These are phyloP conservation scores for Pythium phragmitis DNA, from an alignment of 352 stramenopile species.

Conservation along the genomic window DNA sequence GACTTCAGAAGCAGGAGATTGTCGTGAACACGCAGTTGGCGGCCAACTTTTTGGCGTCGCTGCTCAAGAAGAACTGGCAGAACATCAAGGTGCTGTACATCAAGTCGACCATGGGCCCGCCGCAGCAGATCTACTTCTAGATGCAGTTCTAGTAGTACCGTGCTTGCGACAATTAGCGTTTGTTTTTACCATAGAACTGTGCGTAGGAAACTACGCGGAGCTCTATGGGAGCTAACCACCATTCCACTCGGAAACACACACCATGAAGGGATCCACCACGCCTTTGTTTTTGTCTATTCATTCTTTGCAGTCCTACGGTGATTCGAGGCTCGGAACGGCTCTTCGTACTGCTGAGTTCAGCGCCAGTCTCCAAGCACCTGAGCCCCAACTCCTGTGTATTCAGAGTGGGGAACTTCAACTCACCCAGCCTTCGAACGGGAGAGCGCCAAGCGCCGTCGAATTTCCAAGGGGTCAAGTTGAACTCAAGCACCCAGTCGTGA, in stretches of 20 bases:
- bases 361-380: too few species aligned
- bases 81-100: constrained; percentile 99
- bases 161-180: constrained; percentile 6
- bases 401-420: too few species aligned
- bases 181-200: constrained; percentile 36
- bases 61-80: constrained; percentile 99
- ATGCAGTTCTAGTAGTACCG: constrained; percentile 13
- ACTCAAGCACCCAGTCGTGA: too few species aligned
- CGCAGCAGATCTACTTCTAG: constrained; percentile 99
- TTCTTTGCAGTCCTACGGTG: neutral
- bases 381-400: too few species aligned
- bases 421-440: too few species aligned
- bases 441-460: too few species aligned
- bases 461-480: too few species aligned
- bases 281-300: neutral
- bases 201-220: neutral
- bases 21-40: constrained; percentile 98
- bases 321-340: too few species aligned
- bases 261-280: constrained; percentile 27
- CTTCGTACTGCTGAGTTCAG: neutral
- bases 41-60: constrained; percentile 98
- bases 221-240: constrained; percentile 37
- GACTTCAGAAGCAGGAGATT: constrained; percentile 94
- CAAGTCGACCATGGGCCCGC: constrained; percentile 99
- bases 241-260: constrained; percentile 23